These are phyloP conservation scores for Colletotrichum plurivorum DNA, from an alignment of 2,329 filamentous ascomycete genomes.

Conservation along the genomic window DNA sequence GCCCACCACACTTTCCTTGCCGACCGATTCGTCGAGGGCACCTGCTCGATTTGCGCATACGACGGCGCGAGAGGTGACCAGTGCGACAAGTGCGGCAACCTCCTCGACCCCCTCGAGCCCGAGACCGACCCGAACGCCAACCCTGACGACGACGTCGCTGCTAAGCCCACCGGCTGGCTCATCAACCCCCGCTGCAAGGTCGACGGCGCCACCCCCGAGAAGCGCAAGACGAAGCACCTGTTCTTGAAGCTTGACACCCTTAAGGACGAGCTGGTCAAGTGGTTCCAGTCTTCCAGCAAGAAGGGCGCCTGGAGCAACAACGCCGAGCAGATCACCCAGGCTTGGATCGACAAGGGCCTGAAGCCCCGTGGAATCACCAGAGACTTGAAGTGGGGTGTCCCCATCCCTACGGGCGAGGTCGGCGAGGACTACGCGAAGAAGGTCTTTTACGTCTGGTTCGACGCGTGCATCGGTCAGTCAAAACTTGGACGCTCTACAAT, in stretches of 20 bases:
- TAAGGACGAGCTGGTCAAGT: constrained; percentile 81
- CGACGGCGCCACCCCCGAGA: constrained; percentile 84
- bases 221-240: constrained; percentile 88
- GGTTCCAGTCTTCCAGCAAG: constrained; percentile 80
- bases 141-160: constrained; percentile 49
- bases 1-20: constrained; percentile 82
- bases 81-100: constrained; percentile 75
- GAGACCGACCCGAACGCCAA: constrained; percentile 52
- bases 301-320: constrained; percentile 85
- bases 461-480: constrained; percentile 41
- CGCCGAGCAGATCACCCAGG: constrained; percentile 81
- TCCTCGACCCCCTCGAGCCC: constrained; percentile 78
- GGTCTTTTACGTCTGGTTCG: constrained; percentile 82
- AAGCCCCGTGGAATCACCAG: constrained; percentile 91
- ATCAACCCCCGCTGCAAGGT: constrained; percentile 93
- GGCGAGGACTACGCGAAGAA: constrained; percentile 70
- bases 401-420: constrained; percentile 63
- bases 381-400: constrained; percentile 90
- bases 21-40: constrained; percentile 88
- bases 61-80: constrained; percentile 81
- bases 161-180: constrained; percentile 63
- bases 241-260: constrained; percentile 90
- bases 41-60: constrained; percentile 81
- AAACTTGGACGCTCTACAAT: rapidly evolving
- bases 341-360: constrained; percentile 87